Base-by-base conservation (phyloP, 176 grass and related monocot genomes). In the Avena insularis region DNA sequence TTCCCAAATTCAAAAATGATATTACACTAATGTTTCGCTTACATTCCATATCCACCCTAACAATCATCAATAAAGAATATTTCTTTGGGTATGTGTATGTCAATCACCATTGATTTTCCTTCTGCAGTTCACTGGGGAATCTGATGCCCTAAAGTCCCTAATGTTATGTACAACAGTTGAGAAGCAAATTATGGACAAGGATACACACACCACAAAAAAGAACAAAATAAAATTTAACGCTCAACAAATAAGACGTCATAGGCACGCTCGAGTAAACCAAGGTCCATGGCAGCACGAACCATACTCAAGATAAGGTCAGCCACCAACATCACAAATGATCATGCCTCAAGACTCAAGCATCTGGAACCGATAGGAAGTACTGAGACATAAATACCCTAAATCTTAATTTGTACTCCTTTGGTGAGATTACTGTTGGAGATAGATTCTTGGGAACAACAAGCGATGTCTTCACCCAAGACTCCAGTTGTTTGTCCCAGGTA, bases 401-500 rank as follows among this genome's bases (percentile, higher is more conserved):
- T 87, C 92, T 89, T 83, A 87, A 85, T 86, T 92, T 94, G 76
- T 96, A 94, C 80, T 94, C 92, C 86, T 86, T 98, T 11, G 93
- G 93, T 11, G 88, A 92, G 86, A 95, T 94, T 86, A 98, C 88
- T 40, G 93, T 95, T 15, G 96, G 96, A 65, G 86, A 90, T 61
- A 87, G 90, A 38, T 98, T 94, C 89, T 90, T 95, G 17, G 92
- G 93, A 81, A 95, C 90, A 61, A 98, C 83, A 54, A 98, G 90
- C 25, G 93, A 95, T 86, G 93, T 85, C 81, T 95, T 98, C 70
- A 98, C 96, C 91, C 86, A 95, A 50, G 93, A 94, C 80, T 95
- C 96, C 43, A 98, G 80, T 76, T 98, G 90, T 83, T 98, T 98
- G 91, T 98, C 95, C 95, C 90, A 95, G 36, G 93, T 98, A 89